Percentiles rank a stretch among this genome's conserved stretches.
Evolutionary conservation across 1,139 yeast genomes (phyloP).

Genomic region (Kurtzmaniella natalensis): DNA sequence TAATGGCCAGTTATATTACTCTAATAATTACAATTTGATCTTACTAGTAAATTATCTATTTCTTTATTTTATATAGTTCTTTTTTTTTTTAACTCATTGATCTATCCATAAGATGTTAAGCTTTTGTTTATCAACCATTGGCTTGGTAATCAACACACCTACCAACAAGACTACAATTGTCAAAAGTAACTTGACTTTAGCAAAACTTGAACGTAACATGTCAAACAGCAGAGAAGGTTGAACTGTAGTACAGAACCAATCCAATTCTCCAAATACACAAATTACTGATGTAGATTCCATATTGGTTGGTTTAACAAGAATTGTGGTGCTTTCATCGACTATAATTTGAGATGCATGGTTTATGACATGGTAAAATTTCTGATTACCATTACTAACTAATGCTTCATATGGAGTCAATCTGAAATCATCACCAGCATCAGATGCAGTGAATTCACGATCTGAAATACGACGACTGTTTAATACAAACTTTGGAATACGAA

Average conservation of each 20-base stretch:
- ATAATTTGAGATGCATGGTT: slow-evolving; percentile 34
- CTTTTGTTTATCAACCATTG: slow-evolving; percentile 53
- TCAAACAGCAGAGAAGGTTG: slow-evolving; percentile 88
- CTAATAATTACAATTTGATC: too few species aligned
- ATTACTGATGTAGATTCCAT: slow-evolving; percentile 79
- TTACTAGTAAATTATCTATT: too few species aligned
- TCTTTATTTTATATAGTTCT: too few species aligned
- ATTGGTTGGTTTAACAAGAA: slow-evolving; percentile 60
- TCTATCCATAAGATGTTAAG: slow-evolving; percentile 36
- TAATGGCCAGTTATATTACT: too few species aligned
- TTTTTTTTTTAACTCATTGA: too few species aligned
- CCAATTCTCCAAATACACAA: slow-evolving; percentile 58
- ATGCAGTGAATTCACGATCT: slow-evolving; percentile 49
- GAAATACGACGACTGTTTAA: slow-evolving; percentile 59
- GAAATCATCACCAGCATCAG: slow-evolving; percentile 55
- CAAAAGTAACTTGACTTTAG: slow-evolving; percentile 54
- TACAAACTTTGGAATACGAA: slow-evolving; percentile 64
- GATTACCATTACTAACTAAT: slow-evolving; percentile 45
- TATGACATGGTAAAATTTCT: slow-evolving; percentile 23
- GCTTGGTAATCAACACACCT: slow-evolving; percentile 44
- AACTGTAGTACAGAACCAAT: slow-evolving; percentile 70
- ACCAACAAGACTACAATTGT: slow-evolving; percentile 55
- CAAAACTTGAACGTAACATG: slow-evolving; percentile 62
- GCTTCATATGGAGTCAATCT: slow-evolving; percentile 66
- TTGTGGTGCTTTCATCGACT: slow-evolving; percentile 24